phyloP scores from a whole-genome alignment of 1,284 basidiomycete genomes.

The Microbotryum scabiosae region DNA sequence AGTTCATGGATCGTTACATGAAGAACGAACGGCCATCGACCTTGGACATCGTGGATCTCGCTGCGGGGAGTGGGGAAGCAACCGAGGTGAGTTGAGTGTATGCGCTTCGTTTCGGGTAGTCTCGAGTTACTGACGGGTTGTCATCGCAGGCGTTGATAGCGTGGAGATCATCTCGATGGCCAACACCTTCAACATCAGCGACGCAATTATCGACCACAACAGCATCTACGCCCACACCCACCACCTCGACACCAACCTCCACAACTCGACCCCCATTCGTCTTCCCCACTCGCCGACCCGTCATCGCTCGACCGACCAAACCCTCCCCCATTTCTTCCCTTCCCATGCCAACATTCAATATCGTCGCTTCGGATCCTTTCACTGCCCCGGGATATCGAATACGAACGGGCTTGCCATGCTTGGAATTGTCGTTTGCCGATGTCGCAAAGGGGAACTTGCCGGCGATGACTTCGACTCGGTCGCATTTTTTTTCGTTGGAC shows the following conservation, averaged over 20 bases:
- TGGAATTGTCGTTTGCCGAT: constrained; percentile 50
- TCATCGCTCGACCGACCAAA: neutral
- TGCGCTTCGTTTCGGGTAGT: no score
- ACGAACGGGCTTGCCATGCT: constrained; percentile 48
- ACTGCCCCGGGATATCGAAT: constrained; percentile 24
- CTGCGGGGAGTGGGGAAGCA: constrained; percentile 43
- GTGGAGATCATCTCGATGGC: constrained; percentile 23
- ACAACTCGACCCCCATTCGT: neutral
- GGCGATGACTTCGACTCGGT: constrained; percentile 9
- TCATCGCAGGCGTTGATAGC: constrained; percentile 8
- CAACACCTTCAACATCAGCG: neutral
- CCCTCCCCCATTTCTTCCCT: neutral
- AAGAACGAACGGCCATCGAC: constrained; percentile 37
- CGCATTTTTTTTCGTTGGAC: neutral
- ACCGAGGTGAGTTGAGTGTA: constrained; percentile 37
- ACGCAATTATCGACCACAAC: no score
- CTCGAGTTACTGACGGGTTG: no score
- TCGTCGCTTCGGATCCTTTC: constrained; percentile 30
- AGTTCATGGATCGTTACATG: constrained; percentile 44
- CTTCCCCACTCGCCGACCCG: neutral
- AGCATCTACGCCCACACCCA: neutral
- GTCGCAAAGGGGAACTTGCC: constrained; percentile 49
- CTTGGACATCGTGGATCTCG: constrained; percentile 47
- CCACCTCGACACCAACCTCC: neutral
- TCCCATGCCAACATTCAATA: constrained; percentile 4